Percentiles rank a stretch among this genome's conserved stretches.
These are phyloP conservation scores for Neospermospora avenae DNA, from an alignment of 2,329 filamentous ascomycete species.

Conservation along the genomic window DNA sequence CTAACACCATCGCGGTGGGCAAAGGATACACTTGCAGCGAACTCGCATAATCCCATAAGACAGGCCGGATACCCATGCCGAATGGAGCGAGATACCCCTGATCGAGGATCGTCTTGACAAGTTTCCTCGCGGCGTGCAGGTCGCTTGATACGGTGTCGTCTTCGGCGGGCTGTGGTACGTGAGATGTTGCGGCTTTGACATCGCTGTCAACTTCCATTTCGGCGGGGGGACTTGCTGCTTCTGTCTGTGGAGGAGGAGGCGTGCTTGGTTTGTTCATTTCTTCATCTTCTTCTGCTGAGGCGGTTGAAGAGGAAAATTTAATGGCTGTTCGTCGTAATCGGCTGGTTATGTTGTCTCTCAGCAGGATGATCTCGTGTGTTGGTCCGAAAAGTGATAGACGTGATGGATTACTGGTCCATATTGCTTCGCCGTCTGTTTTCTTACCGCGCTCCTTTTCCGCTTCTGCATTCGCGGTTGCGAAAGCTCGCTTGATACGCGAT, in stretches of 20 bases:
- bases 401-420: constrained; percentile 88
- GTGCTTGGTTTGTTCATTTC: constrained; percentile 28
- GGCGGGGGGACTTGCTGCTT: not conserved
- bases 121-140: constrained; percentile 61
- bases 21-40: constrained; percentile 82
- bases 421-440: constrained; percentile 62
- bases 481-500: constrained; percentile 75
- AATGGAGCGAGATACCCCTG: constrained; percentile 90
- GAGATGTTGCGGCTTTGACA: constrained; percentile 21
- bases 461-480: constrained; percentile 74
- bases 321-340: constrained; percentile 76
- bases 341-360: constrained; percentile 81
- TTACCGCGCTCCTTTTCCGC: constrained; percentile 47
- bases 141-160: constrained; percentile 22
- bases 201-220: constrained; percentile 46
- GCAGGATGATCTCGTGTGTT: constrained; percentile 79
- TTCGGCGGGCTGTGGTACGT: constrained; percentile 9
- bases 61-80: constrained; percentile 70
- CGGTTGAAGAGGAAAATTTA: constrained; percentile 54
- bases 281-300: constrained; percentile 32
- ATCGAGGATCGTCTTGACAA: constrained; percentile 89
- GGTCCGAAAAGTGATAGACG: constrained; percentile 83
- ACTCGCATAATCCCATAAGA: constrained; percentile 84
- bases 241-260: constrained; percentile 8
- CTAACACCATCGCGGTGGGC: constrained; percentile 77